phyloP scores from a whole-genome alignment of 768 basidiomycete genomes.

The Pulveroboletus sp. region DNA sequence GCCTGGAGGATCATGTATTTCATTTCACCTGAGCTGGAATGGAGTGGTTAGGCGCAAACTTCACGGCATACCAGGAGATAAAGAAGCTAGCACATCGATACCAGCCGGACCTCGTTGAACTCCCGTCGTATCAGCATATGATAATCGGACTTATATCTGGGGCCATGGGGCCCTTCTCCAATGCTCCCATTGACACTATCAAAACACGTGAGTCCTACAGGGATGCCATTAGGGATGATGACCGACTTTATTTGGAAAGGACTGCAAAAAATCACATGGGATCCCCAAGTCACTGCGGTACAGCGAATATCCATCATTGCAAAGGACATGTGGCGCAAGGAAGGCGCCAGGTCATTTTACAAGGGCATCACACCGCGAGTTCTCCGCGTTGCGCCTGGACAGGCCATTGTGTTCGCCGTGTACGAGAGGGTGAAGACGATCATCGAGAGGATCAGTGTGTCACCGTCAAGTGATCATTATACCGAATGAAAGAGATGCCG shows the following conservation, averaged over 20 bases:
- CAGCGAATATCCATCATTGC: constrained; percentile 78
- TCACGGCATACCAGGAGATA: constrained; percentile 95
- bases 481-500: constrained; percentile 47
- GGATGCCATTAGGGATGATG: neutral
- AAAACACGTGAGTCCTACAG: constrained; percentile 71
- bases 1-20: neutral
- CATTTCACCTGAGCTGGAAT: neutral
- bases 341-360: constrained; percentile 90
- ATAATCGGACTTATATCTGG: constrained; percentile 91
- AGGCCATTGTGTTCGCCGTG: constrained; percentile 96
- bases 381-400: constrained; percentile 92
- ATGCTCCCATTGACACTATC: constrained; percentile 92
- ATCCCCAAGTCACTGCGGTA: constrained; percentile 70
- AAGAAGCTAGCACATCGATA: constrained; percentile 74
- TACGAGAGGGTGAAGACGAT: constrained; percentile 80
- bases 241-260: constrained; percentile 38
- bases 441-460: constrained; percentile 66
- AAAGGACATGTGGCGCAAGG: constrained; percentile 87
- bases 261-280: constrained; percentile 76
- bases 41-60: constrained; percentile 71
- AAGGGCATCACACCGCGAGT: constrained; percentile 98
- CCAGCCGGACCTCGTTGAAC: constrained; percentile 74
- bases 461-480: constrained; percentile 57
- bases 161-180: constrained; percentile 97
- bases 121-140: constrained; percentile 97